Percentiles rank a stretch among this genome's conserved stretches.
Conservation (phyloP, 2,329 filamentous ascomycete genomes). For the Trichophaea hybrida region DNA sequence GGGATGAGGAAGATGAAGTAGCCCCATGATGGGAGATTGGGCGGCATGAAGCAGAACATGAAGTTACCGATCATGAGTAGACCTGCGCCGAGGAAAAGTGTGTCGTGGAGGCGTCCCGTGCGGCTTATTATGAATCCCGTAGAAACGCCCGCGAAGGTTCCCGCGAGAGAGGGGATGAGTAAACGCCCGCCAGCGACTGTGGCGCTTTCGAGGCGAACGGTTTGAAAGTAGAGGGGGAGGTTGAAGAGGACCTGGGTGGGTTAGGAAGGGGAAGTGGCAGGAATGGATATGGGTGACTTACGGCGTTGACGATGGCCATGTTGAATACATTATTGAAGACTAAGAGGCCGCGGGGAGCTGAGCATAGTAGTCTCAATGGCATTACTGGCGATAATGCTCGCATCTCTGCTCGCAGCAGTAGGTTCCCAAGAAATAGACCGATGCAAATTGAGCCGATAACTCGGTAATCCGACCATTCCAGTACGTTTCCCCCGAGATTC, state of each 20-base stretch:
- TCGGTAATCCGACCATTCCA: conserved; percentile 48
- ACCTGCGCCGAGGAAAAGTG: conserved; percentile 39
- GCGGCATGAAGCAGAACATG: conserved; percentile 38
- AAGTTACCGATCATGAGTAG: conserved; percentile 40
- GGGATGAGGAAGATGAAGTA: conserved; percentile 47
- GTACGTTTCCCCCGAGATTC: conserved; percentile 49
- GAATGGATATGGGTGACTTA: conserved; percentile 27
- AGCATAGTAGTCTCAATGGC: conserved; percentile 41
- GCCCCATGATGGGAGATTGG: conserved; percentile 38
- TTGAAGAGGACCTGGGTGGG: conserved; percentile 47
- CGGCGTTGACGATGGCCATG: conserved; percentile 41
- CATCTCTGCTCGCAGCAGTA: conserved; percentile 42
- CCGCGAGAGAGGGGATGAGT: conserved; percentile 45
- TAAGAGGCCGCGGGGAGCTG: conserved; percentile 42
- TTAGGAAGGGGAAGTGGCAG: not conserved
- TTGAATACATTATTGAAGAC: conserved; percentile 43
- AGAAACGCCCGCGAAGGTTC: conserved; percentile 41
- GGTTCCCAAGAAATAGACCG: conserved; percentile 37
- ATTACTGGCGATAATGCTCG: conserved; percentile 43
- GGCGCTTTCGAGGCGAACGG: conserved; percentile 53
- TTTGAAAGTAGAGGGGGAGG: conserved; percentile 62
- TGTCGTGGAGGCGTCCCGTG: conserved; percentile 46
- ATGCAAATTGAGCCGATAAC: conserved; percentile 40
- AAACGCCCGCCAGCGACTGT: conserved; percentile 60
- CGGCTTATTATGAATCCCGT: conserved; percentile 50